Percentiles rank a stretch among this genome's conserved stretches.
These are phyloP conservation scores for Cyphellophora attinorum DNA, from an alignment of 2,329 filamentous ascomycete genomes.

Conservation along the genomic window DNA sequence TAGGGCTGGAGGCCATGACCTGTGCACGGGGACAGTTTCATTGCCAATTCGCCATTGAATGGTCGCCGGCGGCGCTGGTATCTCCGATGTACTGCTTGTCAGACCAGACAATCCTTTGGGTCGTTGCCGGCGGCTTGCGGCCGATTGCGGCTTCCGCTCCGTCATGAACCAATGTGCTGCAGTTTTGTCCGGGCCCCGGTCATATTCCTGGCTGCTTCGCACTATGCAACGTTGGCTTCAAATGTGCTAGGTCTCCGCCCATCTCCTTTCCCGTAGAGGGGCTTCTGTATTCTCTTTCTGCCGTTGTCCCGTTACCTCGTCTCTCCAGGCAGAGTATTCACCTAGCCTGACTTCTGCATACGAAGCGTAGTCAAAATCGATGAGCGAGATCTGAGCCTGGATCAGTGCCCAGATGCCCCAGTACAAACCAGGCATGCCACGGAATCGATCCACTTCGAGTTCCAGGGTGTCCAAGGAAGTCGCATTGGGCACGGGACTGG, in stretches of 20 bases:
- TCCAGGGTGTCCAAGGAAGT: slow-evolving; percentile 60
- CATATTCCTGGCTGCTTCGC: too few relatives aligned
- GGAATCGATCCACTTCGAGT: slow-evolving; percentile 74
- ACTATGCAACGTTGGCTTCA: too few relatives aligned
- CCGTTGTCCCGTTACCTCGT: slow-evolving; percentile 56
- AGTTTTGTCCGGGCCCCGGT: too few relatives aligned
- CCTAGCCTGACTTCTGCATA: slow-evolving; percentile 80
- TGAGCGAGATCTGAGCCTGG: slow-evolving; percentile 85
- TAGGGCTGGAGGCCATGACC: too few relatives aligned
- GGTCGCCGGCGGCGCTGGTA: too few relatives aligned
- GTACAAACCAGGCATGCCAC: slow-evolving; percentile 81
- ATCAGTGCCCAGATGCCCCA: slow-evolving; percentile 92
- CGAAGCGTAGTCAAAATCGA: slow-evolving; percentile 90
- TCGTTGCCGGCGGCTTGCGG: too few relatives aligned
- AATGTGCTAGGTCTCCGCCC: slow-evolving; percentile 58
- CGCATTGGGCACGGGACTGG: slow-evolving; percentile 34
- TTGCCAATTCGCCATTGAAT: too few relatives aligned
- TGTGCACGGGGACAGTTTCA: too few relatives aligned
- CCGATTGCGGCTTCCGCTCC: too few relatives aligned
- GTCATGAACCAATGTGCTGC: too few relatives aligned
- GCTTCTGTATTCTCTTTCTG: slow-evolving; percentile 45
- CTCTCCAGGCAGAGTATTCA: slow-evolving; percentile 91
- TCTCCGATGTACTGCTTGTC: too few relatives aligned
- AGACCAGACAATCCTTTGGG: too few relatives aligned
- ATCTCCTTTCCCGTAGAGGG: slow-evolving; percentile 68